Conservation (phyloP, 2,329 filamentous ascomycete genomes). For the Fusarium sp. region DNA sequence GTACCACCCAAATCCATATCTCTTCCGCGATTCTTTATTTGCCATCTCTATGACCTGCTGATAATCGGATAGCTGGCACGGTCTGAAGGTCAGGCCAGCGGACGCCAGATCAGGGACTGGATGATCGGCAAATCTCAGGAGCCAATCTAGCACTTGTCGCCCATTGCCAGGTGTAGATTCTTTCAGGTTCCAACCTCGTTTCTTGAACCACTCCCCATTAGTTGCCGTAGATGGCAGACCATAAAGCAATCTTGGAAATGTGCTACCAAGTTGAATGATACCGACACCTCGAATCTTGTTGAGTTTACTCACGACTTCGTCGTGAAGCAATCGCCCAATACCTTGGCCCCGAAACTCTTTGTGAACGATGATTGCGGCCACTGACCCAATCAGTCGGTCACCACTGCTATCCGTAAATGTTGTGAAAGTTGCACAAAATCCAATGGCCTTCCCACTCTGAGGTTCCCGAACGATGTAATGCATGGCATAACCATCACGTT, state of each 20-base stretch:
- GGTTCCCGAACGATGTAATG: constrained; percentile 67
- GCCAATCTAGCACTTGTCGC: constrained; percentile 63
- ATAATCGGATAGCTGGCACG: constrained; percentile 59
- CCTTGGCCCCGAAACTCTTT: constrained; percentile 60
- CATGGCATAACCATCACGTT: constrained; percentile 66
- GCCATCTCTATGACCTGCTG: constrained; percentile 61
- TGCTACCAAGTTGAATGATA: constrained; percentile 66
- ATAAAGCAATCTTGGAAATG: constrained; percentile 68
- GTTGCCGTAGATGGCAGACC: constrained; percentile 60
- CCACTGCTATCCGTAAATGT: constrained; percentile 65
- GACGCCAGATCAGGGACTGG: constrained; percentile 54
- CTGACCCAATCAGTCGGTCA: constrained; percentile 65
- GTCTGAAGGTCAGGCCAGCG: constrained; percentile 56
- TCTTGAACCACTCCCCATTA: constrained; percentile 63
- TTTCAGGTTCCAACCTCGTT: constrained; percentile 64
- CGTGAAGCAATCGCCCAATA: constrained; percentile 64
- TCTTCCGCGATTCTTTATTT: constrained; percentile 57
- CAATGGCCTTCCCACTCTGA: constrained; percentile 55
- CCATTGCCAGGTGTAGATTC: constrained; percentile 58
- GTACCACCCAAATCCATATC: constrained; percentile 66
- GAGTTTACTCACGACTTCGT: constrained; percentile 62
- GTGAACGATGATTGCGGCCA: constrained; percentile 65
- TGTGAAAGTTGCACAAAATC: constrained; percentile 70
- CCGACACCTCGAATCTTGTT: constrained; percentile 62
- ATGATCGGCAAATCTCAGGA: constrained; percentile 64